phyloP scores from a whole-genome alignment of 352 stramenopile species.

The Elongisporangium prolatum region DNA sequence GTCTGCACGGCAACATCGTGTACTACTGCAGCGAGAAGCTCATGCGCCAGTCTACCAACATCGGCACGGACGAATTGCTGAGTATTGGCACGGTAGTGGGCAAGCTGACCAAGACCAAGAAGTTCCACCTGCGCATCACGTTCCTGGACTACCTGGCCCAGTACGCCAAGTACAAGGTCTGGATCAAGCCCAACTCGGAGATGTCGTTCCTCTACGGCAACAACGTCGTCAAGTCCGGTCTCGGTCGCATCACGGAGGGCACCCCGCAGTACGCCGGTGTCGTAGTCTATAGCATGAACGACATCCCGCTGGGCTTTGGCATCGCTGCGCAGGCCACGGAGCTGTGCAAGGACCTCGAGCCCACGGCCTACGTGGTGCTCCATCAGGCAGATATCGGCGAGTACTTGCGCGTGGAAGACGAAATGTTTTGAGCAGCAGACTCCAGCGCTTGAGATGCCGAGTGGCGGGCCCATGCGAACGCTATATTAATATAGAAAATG shows the following conservation, averaged over 20 bases:
- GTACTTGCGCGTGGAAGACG: constrained; percentile 98
- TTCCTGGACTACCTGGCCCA: constrained; percentile 98
- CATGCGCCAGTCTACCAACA: constrained; percentile 95
- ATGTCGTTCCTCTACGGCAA: constrained; percentile 99
- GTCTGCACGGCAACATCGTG: constrained; percentile 95
- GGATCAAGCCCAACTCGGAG: constrained; percentile 99
- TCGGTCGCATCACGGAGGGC: constrained; percentile 97
- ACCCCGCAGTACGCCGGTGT: constrained; percentile 98
- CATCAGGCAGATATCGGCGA: constrained; percentile 99
- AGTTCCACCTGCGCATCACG: constrained; percentile 98
- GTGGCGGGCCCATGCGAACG: background rate
- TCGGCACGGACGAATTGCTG: constrained; percentile 93
- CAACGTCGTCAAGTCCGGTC: constrained; percentile 97
- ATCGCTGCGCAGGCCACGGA: constrained; percentile 95
- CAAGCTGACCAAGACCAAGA: constrained; percentile 99
- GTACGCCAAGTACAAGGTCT: constrained; percentile 99
- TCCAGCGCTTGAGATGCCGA: background rate
- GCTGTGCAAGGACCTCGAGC: constrained; percentile 94
- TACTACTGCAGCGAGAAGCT: constrained; percentile 98
- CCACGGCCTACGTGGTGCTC: constrained; percentile 96
- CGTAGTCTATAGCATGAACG: constrained; percentile 98
- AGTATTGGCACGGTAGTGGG: constrained; percentile 97
- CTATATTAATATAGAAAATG: constrained; percentile 5
- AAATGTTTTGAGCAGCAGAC: constrained; percentile 90
- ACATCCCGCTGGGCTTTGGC: constrained; percentile 98